Evolutionary conservation across 495 filamentous ascomycete genomes (phyloP), one percentile per base, ranked within the genome.

Genomic region (Xylaria venustula): DNA sequence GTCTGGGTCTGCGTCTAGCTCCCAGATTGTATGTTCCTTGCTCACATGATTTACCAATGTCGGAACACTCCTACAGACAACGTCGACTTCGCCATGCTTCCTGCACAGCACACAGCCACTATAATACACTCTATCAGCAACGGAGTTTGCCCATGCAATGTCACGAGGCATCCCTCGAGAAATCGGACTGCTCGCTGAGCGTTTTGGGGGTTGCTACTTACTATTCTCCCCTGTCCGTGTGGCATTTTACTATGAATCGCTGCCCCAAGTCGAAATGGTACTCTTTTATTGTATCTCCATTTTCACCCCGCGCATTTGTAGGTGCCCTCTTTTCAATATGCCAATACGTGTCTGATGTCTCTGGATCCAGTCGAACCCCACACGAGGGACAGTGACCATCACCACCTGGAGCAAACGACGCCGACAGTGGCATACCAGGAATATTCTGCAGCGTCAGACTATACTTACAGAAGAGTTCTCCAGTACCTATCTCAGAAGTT

Each of bases 161-260:
- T 9, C 20, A 3, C 5, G 36, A 54, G 1, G 7, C 19, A 15
- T 32, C 20, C 19, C 1, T n/a, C n/a, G n/a, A 40, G 0, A 15
- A 9, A 20, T 23, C 9, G 11, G 4, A n/a, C 15, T n/a, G 20
- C 2, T 23, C 32, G 20, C 2, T 23, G 19, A 1, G 12, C 7
- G 12, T n/a, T 3, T 3, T 9, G 7, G 37, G 37, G 12, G 26
- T 34, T 34, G 30, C 30, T 9, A 54, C 51, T 54, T 54, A 54
- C 51, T 63, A 76, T 6, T 71, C 71, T 14, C 58, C 52, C 2
- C 63, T 55, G 19, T 67, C 67, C 1, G 71, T 66, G 42, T 76
- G 73, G 19, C 73, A 76, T 55, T 76, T 76, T 34, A 67, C 64
- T 9, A 74, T 34, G 50, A 76, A 76, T 19, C 72, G 63, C 15